Conservation (phyloP, 2,329 filamentous ascomycete genomes). For the Fusarium ambrosium region DNA sequence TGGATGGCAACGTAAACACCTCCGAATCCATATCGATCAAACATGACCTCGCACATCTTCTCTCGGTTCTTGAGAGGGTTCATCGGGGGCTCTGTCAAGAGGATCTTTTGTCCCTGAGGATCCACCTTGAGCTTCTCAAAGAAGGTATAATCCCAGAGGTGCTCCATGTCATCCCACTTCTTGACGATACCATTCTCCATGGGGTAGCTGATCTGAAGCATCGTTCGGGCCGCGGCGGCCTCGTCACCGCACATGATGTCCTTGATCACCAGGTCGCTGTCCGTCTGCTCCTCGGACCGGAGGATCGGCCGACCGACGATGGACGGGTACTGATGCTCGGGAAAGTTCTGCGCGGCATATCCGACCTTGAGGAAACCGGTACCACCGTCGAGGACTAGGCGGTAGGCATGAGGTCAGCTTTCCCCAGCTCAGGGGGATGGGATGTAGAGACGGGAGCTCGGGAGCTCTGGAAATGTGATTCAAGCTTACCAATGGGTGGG, state of each 20-base stretch:
- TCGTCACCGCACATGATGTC: constrained; percentile 99
- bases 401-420: constrained; percentile 43
- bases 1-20: constrained; percentile 99
- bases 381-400: constrained; percentile 95
- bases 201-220: constrained; percentile 98
- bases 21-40: constrained; percentile 95
- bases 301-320: constrained; percentile 98
- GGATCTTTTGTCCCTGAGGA: constrained; percentile 92
- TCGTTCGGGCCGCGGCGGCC: constrained; percentile 92
- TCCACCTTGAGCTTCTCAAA: constrained; percentile 97
- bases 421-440: constrained; percentile 18
- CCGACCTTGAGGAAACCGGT: constrained; percentile 99
- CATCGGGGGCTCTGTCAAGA: constrained; percentile 97
- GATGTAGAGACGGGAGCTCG: constrained; percentile 27
- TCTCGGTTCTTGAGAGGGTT: constrained; percentile 97
- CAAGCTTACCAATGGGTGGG: constrained; percentile 67
- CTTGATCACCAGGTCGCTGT: constrained; percentile 79
- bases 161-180: constrained; percentile 99
- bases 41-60: constrained; percentile 99
- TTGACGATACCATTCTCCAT: constrained; percentile 99
- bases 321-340: constrained; percentile 97
- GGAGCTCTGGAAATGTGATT: constrained; percentile 17
- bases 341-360: constrained; percentile 99
- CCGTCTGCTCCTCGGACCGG: constrained; percentile 87
- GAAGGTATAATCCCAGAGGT: constrained; percentile 99